phyloP scores from a whole-genome alignment of 2,329 filamentous ascomycete species.

The Periconia sp. region DNA sequence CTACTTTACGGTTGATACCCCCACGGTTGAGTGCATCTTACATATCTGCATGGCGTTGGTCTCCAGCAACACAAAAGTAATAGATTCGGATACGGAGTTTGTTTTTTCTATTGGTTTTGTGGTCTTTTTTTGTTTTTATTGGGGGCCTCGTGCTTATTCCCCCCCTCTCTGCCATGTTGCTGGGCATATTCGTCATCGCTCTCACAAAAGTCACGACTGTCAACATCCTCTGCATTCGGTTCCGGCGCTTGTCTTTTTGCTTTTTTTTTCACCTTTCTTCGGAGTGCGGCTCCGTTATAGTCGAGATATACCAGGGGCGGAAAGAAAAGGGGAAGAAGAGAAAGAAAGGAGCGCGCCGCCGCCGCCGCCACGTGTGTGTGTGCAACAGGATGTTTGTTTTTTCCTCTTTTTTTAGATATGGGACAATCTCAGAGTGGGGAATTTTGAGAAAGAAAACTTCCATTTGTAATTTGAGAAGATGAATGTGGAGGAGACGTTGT shows the following conservation, averaged over 20 bases:
- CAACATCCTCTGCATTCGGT: conserved; percentile 21
- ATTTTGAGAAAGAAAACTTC: no score
- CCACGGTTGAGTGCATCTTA: conserved; percentile 13
- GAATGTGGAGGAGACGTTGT: no score
- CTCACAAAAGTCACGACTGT: conserved; percentile 27
- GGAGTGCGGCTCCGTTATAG: neutral
- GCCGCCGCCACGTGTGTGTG: no score
- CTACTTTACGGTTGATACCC: conserved; percentile 27
- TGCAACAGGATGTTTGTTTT: no score
- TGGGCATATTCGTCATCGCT: neutral
- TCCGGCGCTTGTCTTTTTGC: conserved; percentile 19
- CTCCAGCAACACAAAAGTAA: conserved; percentile 4
- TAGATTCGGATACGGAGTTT: conserved; percentile 16
- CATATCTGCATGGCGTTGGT: conserved; percentile 22
- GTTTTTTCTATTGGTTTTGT: neutral
- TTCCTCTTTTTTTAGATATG: no score
- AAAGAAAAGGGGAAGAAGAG: neutral
- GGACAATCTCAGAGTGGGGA: no score
- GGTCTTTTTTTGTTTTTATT: neutral
- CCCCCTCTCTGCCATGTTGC: neutral
- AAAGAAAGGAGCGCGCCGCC: no score
- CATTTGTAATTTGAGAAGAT: no score
- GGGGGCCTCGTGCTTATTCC: neutral
- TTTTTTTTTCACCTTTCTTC: neutral
- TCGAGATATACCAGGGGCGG: neutral